phyloP scores from a whole-genome alignment of 179 eudicot species.

The Gypsophila paniculata region DNA sequence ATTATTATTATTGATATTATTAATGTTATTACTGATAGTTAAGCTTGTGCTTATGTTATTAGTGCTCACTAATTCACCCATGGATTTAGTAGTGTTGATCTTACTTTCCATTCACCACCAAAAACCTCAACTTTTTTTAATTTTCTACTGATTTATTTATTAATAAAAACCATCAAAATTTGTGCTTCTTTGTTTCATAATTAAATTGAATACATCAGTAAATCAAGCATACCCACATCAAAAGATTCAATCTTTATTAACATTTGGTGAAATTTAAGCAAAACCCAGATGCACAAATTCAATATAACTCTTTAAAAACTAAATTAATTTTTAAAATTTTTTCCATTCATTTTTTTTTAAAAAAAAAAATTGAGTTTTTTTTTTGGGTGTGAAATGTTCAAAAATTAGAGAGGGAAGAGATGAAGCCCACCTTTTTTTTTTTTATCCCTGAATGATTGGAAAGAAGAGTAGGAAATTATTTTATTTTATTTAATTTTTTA shows the following conservation, averaged over 20 bases:
- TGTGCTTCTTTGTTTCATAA: background rate
- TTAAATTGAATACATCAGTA: background rate
- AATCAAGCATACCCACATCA: background rate
- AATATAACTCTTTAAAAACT: background rate
- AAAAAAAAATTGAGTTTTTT: background rate
- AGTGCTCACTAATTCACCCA: constrained; percentile 31
- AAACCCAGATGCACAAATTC: background rate
- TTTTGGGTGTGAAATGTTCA: background rate
- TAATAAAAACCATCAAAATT: constrained; percentile 7
- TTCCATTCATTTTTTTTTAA: background rate
- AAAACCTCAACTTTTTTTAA: background rate
- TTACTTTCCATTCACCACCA: constrained; percentile 27
- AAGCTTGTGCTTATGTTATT: constrained; percentile 8
- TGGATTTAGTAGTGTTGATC: constrained; percentile 15
- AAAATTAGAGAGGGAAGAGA: constrained; percentile 2
- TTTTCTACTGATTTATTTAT: background rate
- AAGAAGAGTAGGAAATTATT: background rate
- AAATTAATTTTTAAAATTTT: too few relatives aligned
- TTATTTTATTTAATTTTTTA: too few relatives aligned
- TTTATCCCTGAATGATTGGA: constrained; percentile 3
- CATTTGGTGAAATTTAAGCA: background rate
- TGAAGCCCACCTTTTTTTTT: background rate
- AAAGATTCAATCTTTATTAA: background rate
- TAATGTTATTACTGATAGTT: constrained; percentile 9
- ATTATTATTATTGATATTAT: background rate